A percentile compares a stretch with the other conserved stretches of the same genome.
phyloP scores from a whole-genome alignment of 169 alveolate species.

The Eimeria praecox region DNA sequence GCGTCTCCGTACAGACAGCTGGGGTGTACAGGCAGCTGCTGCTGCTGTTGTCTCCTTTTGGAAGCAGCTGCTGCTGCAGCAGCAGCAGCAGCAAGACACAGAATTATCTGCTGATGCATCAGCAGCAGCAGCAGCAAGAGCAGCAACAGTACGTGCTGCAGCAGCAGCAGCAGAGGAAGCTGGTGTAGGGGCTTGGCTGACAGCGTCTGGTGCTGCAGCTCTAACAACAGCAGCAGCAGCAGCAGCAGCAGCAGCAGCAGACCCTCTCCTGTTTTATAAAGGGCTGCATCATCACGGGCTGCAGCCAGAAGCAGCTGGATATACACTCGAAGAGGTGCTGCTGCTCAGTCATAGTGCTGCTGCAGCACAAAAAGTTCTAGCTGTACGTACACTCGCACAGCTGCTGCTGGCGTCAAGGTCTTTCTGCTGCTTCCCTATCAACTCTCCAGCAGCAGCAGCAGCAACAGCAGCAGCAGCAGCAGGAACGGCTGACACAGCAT shows the following conservation, averaged over 20 bases:
- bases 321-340: slow-evolving; percentile 83
- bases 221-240: slow-evolving; percentile 67
- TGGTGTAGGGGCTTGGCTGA: slow-evolving; percentile 37
- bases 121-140: slow-evolving; percentile 16
- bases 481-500: not conserved
- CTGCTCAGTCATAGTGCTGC: slow-evolving; percentile 82
- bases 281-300: slow-evolving; percentile 85
- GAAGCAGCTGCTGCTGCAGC: slow-evolving; percentile 60
- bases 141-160: not conserved
- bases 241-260: slow-evolving; percentile 74
- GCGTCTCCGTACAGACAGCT: slow-evolving; percentile 50
- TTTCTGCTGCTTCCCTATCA: slow-evolving; percentile 22
- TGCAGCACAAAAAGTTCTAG: slow-evolving; percentile 81
- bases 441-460: not conserved
- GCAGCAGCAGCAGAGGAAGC: slow-evolving; percentile 65
- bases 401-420: slow-evolving; percentile 51
- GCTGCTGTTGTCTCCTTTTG: slow-evolving; percentile 62
- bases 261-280: slow-evolving; percentile 71
- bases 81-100: slow-evolving; percentile 16
- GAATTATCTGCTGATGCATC: not conserved
- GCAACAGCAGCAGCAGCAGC: slow-evolving; percentile 17
- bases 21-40: slow-evolving; percentile 56
- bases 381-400: slow-evolving; percentile 82
- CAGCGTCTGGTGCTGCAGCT: slow-evolving; percentile 27
- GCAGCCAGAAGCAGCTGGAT: slow-evolving; percentile 82